phyloP scores from a whole-genome alignment of 2,329 filamentous ascomycete species.

The Triangularia verruculosa region DNA sequence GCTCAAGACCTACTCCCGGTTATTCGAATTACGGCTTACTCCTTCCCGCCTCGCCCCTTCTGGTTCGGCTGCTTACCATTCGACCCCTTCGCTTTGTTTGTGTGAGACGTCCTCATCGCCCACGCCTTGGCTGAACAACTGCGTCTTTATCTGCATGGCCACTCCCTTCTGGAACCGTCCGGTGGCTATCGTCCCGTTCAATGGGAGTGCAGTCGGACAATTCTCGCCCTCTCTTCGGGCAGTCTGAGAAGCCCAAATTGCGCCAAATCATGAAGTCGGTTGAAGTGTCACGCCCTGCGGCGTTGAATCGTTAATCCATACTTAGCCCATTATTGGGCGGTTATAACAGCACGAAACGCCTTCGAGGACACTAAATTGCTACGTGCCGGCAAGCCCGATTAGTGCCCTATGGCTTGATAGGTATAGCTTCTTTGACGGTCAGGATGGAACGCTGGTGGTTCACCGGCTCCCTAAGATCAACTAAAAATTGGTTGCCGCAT shows the following conservation, averaged over 20 bases:
- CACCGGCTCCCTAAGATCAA: background rate
- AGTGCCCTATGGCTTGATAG: background rate
- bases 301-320: background rate
- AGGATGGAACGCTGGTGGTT: background rate
- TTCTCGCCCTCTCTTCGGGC: background rate
- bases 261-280: background rate
- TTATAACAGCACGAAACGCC: background rate
- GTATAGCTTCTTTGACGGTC: background rate
- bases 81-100: conserved; percentile 1
- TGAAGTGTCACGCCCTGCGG: background rate
- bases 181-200: background rate
- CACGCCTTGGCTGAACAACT: background rate
- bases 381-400: background rate
- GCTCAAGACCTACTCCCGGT: background rate
- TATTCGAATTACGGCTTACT: background rate
- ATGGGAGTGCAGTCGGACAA: background rate
- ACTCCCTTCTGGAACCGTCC: too few species aligned
- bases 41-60: background rate
- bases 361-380: background rate
- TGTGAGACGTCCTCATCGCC: background rate
- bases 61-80: background rate
- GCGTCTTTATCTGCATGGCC: background rate
- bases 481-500: background rate
- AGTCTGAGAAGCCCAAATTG: conserved; percentile 1
- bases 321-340: background rate